Base-by-base conservation (phyloP, 2,329 filamentous ascomycete species). In the Fusarium falciforme region DNA sequence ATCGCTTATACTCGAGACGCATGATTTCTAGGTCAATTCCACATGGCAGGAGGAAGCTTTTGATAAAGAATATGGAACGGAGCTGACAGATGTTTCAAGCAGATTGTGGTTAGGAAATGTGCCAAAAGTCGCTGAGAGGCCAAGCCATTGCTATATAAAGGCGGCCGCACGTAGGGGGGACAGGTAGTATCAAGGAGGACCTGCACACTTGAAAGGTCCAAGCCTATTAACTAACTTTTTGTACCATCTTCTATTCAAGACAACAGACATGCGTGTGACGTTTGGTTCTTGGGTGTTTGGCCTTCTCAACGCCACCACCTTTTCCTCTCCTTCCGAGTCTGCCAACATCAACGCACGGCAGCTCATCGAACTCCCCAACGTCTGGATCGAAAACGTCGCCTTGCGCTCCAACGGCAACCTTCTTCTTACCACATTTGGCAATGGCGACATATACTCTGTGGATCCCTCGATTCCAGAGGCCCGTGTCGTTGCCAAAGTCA, bases 351-450 rank as follows among this genome's bases (percentile, higher is more conserved):
- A 16, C 20, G 3, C 38, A 3, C 22, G 29, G 36, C 25, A 61
- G 11, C 40, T 61, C n/a, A 25, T 61, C 5, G 22, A 62, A 10
- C 29, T 71, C 9, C 66, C 61, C 2, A 25, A 25, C n/a, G 29
- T 54, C n/a, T 52, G 40, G 44, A 62, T 71, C 7, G 68, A 70
- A 22, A 70, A 70, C 7, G n/a, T 42, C 6, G 57, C 17, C 5
- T 12, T n/a, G 20, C 25, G 66, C 35, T 42, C 57, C 16, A 70
- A 66, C 11, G 68, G 68, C 1, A 14, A 70, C 20, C 57, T 70
- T 4, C 12, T 70, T 10, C 55, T 70, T 0, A 70, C 8, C 33
- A 44, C 57, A 6, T 31, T 70, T 16, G 55, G 40, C 4, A 49
- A 62, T 6, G 33, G 27, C 0, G 31, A 54, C 8, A 11, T 71